These are phyloP conservation scores for Kazachstania sp. DNA, from an alignment of 1,139 yeast genomes.

Conservation along the genomic window DNA sequence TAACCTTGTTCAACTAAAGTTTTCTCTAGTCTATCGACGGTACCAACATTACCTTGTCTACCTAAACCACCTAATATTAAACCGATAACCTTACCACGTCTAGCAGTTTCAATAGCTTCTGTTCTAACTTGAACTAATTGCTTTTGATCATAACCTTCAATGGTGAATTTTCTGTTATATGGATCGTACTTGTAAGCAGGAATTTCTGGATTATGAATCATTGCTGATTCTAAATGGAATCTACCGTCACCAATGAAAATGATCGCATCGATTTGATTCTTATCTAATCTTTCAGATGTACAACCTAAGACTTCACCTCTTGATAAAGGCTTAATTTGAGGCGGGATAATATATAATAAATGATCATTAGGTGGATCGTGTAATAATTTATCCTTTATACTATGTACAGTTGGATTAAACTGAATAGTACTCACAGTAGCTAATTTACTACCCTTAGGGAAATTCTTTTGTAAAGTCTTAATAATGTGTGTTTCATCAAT, in stretches of 20 bases:
- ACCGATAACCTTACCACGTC: conserved; percentile 61
- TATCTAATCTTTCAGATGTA: conserved; percentile 74
- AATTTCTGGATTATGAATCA: conserved; percentile 91
- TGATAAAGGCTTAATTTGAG: conserved; percentile 87
- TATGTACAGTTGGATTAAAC: conserved; percentile 88
- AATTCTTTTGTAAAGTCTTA: conserved; percentile 66
- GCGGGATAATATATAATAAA: conserved; percentile 62
- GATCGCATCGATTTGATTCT: conserved; percentile 62
- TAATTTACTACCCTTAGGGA: conserved; percentile 48
- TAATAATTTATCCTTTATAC: conserved; percentile 54
- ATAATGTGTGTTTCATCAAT: conserved; percentile 78
- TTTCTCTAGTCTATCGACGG: conserved; percentile 57
- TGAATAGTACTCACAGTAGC: conserved; percentile 95
- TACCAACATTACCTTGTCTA: conserved; percentile 83
- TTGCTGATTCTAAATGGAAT: conserved; percentile 89
- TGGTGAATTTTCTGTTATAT: conserved; percentile 79
- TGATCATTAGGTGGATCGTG: conserved; percentile 31
- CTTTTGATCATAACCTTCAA: conserved; percentile 78
- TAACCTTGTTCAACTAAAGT: conserved; percentile 48
- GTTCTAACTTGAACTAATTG: conserved; percentile 69
- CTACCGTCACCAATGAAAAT: conserved; percentile 94
- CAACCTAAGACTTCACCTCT: conserved; percentile 97
- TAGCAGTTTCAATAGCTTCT: conserved; percentile 60
- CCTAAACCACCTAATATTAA: conserved; percentile 92
- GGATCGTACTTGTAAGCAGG: conserved; percentile 96